These are phyloP conservation scores for Brassica rapa DNA, from an alignment of 345 rosid genomes.

Conservation along the genomic window DNA sequence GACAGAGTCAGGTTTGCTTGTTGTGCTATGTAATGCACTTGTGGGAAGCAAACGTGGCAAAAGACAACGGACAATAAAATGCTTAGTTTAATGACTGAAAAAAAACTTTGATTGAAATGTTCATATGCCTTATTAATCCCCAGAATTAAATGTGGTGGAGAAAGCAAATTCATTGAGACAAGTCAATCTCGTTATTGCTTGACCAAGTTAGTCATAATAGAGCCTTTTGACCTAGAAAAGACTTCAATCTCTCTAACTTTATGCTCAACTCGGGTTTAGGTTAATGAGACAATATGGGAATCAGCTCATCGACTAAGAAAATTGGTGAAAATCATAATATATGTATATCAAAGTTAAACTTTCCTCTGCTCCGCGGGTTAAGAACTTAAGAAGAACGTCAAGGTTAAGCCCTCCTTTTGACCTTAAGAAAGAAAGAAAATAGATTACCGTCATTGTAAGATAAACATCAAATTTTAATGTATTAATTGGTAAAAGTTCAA, in stretches of 20 bases:
- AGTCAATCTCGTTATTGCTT: neutral
- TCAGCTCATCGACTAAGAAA: neutral
- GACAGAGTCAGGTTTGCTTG: neutral
- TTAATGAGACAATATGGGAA: neutral
- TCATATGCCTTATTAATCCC: slow-evolving; percentile 15
- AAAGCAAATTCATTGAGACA: neutral
- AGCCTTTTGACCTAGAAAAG: neutral
- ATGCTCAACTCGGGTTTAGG: neutral
- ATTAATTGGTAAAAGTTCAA: neutral
- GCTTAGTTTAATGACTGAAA: slow-evolving; percentile 9
- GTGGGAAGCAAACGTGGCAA: slow-evolving; percentile 15
- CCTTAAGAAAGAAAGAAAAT: neutral
- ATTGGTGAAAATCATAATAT: neutral
- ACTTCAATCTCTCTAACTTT: neutral
- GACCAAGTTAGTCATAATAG: slow-evolving; percentile 8
- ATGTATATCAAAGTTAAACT: neutral
- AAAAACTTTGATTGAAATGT: slow-evolving; percentile 11
- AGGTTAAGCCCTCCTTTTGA: neutral
- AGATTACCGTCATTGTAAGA: neutral
- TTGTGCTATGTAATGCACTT: slow-evolving; percentile 18
- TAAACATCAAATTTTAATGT: neutral
- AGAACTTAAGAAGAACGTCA: neutral
- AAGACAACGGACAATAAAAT: neutral
- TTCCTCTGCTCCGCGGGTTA: neutral
- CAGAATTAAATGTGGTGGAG: slow-evolving; percentile 26